A percentile compares a stretch with the other conserved stretches of the same genome.
Evolutionary conservation across 1,139 yeast species (phyloP).

Genomic region (Diutina rugosa): DNA sequence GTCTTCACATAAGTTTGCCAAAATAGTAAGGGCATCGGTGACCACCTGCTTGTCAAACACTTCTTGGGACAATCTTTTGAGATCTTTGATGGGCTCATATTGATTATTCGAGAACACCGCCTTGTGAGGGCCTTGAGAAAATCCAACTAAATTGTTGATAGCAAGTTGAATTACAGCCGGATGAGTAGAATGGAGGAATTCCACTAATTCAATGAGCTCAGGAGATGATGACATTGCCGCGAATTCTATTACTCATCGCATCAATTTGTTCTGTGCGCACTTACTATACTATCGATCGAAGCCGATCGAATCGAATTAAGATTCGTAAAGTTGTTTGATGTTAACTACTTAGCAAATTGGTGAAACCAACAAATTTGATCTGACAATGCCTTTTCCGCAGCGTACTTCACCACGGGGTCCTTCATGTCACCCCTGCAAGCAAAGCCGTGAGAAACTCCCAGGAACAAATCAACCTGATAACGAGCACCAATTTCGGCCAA

Average conservation of each 20-base stretch:
- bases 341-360: background rate
- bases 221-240: slow-evolving; percentile 36
- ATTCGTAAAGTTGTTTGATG: too few relatives aligned
- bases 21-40: slow-evolving; percentile 61
- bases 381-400: slow-evolving; percentile 52
- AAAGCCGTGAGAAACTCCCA: slow-evolving; percentile 62
- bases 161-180: slow-evolving; percentile 80
- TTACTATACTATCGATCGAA: background rate
- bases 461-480: slow-evolving; percentile 47
- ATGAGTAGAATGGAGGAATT: slow-evolving; percentile 73
- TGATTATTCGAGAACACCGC: slow-evolving; percentile 59
- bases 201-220: slow-evolving; percentile 59
- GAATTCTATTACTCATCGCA: background rate
- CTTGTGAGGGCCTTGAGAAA: slow-evolving; percentile 57
- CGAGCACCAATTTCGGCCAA: slow-evolving; percentile 27
- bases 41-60: slow-evolving; percentile 33
- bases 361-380: slow-evolving; percentile 32
- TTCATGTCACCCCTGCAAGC: slow-evolving; percentile 62
- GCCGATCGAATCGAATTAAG: background rate
- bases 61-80: slow-evolving; percentile 39
- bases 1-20: slow-evolving; percentile 76
- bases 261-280: background rate
- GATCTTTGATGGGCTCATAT: slow-evolving; percentile 60
- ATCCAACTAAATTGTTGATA: slow-evolving; percentile 72
- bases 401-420: slow-evolving; percentile 43